Evolutionary conservation across 805 yeast genomes (phyloP), one percentile per base, ranked within the genome.

Genomic region (Spathaspora sp.): DNA sequence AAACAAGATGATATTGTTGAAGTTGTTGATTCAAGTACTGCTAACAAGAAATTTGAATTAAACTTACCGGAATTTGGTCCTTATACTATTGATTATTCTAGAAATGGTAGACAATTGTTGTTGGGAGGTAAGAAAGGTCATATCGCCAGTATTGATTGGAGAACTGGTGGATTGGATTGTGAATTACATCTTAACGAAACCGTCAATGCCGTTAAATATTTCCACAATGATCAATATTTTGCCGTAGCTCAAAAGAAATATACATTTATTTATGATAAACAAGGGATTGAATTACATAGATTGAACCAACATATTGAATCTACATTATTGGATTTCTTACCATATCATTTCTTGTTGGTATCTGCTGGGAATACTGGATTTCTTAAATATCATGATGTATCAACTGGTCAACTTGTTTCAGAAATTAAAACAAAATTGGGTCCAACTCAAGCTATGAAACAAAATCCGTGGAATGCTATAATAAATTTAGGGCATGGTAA

Each of bases 211-310:
- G 97, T 92, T 23, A 88, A 91, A 62, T 91, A 87, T 70, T 75
- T 94, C 55, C 97, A 93, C 62, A 91, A 87, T 63, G 96, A 92
- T 64, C 97, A 91, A 68, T 91, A 76, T 68, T 91, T 89, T 72
- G 99, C 99, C 0, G 97, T 86, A 16, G 98, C 99, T 1, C 99
- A 94, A 71, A 92, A 91, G 70, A 92, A 90, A 67, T 89, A 93
- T 68, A 88, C 94, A 0, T 94, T 86, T 66, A 88, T 94, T 38
- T 94, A 94, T 67, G 97, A 94, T 68, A 85, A 86, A 57, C 82
- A 85, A 55, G 99, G 99, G 28, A 78, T 86, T 49, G 99, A 94
- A 76, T 72, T 94, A 53, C 99, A 94, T 70, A 82, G 96, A 62
- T 76, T 94, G 69, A 88, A 87, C 61, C 94, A 89, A 64, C 99